Base-by-base conservation (phyloP, 2,329 filamentous ascomycete species). In the Verticillium nonalfalfae region DNA sequence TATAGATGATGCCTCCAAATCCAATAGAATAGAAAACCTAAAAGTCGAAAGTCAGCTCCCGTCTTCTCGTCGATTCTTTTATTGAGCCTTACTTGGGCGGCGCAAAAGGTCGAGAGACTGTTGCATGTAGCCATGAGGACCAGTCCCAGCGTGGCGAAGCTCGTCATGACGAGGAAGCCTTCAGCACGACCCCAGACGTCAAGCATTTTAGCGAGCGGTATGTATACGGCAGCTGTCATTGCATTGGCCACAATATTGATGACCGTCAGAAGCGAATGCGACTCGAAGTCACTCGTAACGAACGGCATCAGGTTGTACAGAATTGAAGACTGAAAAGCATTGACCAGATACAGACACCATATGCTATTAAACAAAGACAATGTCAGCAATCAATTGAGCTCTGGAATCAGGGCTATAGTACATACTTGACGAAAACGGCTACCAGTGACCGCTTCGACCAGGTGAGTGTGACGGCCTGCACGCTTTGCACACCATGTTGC, bases 171-270 rank as follows among this genome's bases (percentile, higher is more conserved):
- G 35, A 81, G 73, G 68, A 86, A 85, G 10, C 84, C 85, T 66
- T 86, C 79, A 13, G 85, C 80, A 40, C 86, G 82, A 57, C 85
- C 86, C 77, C 84, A 89, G 39, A 88, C 74, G 70, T 89, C 83
- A 56, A 88, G 77, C 11, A 87, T 73, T 68, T 88, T 89, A 36
- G 86, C 83, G 72, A 87, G 78, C 1, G 86, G 85, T 4, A 88
- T 82, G 67, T 87, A 87, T 39, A 84, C 77, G 2, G 86, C 83
- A 45, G 85, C 86, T 64, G 78, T 73, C 68, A 87, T 82, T 61
- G 81, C 74, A 64, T 74, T 76, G 4, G 83, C 73, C 0, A 88
- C 79, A 50, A 87, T 81, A 55, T 76, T 74, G 59, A 85, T 81
- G 54, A 82, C 77, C 3, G 79, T 78, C 40, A 84, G 71, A 6